Evolutionary conservation across 2,329 filamentous ascomycete genomes (phyloP).

Genomic region (Paraphoma chrysanthemicola): DNA sequence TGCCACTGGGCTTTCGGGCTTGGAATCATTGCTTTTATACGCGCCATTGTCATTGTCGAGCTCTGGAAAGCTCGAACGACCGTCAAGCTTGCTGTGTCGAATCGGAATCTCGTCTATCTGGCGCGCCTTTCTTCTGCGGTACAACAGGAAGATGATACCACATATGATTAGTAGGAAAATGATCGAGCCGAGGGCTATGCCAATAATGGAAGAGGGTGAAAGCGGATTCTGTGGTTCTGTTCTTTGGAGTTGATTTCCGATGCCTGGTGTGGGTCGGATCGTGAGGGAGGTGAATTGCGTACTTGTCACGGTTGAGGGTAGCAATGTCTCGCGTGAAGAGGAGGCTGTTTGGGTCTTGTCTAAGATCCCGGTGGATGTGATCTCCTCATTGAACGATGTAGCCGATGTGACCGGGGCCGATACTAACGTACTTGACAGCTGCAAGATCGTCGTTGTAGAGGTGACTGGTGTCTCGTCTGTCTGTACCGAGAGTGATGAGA

Average conservation of each 20-base stretch:
- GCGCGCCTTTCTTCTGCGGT: slow-evolving; percentile 10
- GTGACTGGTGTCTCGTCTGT: not conserved
- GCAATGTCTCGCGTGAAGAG: not conserved
- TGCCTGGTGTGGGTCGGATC: not conserved
- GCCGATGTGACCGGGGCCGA: not conserved
- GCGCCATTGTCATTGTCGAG: slow-evolving; percentile 11
- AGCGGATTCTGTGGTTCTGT: slow-evolving; percentile 2
- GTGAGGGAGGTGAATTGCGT: not conserved
- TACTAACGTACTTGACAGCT: not conserved
- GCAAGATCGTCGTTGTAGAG: not conserved
- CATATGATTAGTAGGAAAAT: slow-evolving; percentile 13
- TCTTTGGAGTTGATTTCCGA: slow-evolving; percentile 8
- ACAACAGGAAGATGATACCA: slow-evolving; percentile 7
- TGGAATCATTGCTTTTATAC: slow-evolving; percentile 1
- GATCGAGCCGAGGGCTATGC: slow-evolving; percentile 15
- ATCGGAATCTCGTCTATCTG: slow-evolving; percentile 29
- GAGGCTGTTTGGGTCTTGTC: too few relatives aligned
- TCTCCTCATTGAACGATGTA: too few relatives aligned
- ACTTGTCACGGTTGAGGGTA: not conserved
- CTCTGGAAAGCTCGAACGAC: slow-evolving; percentile 18
- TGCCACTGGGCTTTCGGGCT: not conserved
- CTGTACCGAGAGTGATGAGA: slow-evolving; percentile 9
- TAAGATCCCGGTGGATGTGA: too few relatives aligned
- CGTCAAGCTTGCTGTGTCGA: slow-evolving; percentile 26
- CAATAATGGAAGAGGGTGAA: slow-evolving; percentile 21